Conservation (phyloP, 805 yeast genomes). For the Yueomyces sinensis region DNA sequence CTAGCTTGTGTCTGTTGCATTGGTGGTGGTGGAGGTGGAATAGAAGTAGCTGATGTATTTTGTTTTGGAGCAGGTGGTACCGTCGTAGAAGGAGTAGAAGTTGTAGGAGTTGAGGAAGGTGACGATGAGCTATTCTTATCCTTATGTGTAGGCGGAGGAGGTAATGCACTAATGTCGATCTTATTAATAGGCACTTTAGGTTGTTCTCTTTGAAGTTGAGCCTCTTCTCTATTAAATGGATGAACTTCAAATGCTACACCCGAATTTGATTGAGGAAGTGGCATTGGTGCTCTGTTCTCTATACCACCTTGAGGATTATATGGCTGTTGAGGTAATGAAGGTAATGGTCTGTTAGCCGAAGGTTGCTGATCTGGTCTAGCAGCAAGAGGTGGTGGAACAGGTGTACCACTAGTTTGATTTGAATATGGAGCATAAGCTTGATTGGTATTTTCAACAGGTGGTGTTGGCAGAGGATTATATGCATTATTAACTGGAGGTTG, state of each 20-base stretch:
- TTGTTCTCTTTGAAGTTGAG: slow-evolving; percentile 5
- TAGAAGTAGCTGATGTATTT: background rate
- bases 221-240: slow-evolving; percentile 10
- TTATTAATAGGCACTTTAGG: slow-evolving; percentile 4
- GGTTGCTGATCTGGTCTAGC: no score
- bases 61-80: background rate
- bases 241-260: slow-evolving; percentile 6
- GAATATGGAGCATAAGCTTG: background rate
- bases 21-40: background rate
- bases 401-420: no score
- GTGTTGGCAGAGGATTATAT: background rate
- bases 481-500: slow-evolving; percentile 2
- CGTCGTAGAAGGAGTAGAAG: background rate
- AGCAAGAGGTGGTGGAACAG: no score
- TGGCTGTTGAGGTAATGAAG: slow-evolving; percentile 1
- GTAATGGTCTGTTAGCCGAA: no score
- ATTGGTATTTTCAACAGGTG: background rate
- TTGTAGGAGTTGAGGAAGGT: background rate
- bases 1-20: no score
- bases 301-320: slow-evolving; percentile 1
- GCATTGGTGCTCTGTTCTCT: background rate
- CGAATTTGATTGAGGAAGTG: slow-evolving; percentile 1
- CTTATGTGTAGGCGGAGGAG: slow-evolving; percentile 22
- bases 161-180: slow-evolving; percentile 9
- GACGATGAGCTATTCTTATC: slow-evolving; percentile 7